Percentiles rank a stretch among this genome's conserved stretches.
Evolutionary conservation across 352 stramenopile genomes (phyloP).

Genomic region (Globisporangium carolinianum): DNA sequence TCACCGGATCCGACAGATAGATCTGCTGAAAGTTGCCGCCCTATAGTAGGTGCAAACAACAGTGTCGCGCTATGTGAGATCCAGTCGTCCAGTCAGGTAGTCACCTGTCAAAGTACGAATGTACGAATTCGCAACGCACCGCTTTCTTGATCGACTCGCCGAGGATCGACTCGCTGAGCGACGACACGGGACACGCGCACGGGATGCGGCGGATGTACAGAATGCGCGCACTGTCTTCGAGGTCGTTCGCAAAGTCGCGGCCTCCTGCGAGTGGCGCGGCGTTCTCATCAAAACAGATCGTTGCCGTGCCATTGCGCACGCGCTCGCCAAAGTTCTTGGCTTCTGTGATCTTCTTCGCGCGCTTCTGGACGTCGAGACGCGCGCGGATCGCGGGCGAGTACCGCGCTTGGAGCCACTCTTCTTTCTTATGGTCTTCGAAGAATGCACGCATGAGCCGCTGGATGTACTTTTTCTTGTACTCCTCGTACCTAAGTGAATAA

Average conservation of each 20-base stretch:
- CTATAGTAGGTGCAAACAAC: constrained; percentile 17
- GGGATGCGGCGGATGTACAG: constrained; percentile 78
- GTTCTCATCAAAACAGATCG: constrained; percentile 64
- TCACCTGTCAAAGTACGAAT: background rate
- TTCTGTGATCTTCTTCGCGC: constrained; percentile 56
- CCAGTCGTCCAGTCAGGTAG: background rate
- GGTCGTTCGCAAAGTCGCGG: constrained; percentile 67
- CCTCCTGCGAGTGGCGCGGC: constrained; percentile 19
- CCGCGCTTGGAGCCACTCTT: constrained; percentile 84
- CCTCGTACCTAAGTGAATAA: constrained; percentile 42
- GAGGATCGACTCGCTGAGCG: constrained; percentile 57
- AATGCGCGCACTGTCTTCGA: constrained; percentile 70
- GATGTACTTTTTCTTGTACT: constrained; percentile 87
- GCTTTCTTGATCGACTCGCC: constrained; percentile 80
- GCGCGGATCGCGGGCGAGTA: constrained; percentile 75
- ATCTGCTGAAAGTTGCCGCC: constrained; percentile 69
- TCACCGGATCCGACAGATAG: constrained; percentile 76
- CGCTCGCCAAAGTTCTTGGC: constrained; percentile 73
- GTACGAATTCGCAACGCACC: constrained; percentile 24
- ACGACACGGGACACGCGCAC: constrained; percentile 61
- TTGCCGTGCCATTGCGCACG: constrained; percentile 35
- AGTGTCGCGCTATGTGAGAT: background rate
- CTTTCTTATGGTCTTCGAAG: constrained; percentile 78
- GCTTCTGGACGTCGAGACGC: constrained; percentile 59
- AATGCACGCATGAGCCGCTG: constrained; percentile 75